Conservation (phyloP, 2,329 filamentous ascomycete genomes). For the Cladosporium colombiae region DNA sequence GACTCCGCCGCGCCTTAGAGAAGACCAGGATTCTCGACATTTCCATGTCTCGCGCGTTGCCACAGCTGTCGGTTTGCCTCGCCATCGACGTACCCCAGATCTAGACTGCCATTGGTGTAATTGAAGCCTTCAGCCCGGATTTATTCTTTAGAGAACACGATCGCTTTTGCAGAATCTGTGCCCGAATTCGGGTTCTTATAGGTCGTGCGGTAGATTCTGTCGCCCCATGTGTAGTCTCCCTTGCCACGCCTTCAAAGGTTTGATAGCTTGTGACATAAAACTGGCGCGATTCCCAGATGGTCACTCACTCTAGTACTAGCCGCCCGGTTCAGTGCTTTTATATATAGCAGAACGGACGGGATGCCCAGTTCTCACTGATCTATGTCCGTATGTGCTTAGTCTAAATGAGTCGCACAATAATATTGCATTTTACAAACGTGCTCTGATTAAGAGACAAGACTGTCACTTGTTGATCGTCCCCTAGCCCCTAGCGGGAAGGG, state of each 20-base stretch:
- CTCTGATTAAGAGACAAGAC: too few relatives aligned
- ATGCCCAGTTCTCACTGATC: too few relatives aligned
- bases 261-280: neutral
- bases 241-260: neutral
- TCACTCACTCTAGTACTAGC: too few relatives aligned
- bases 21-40: neutral
- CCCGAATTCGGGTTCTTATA: neutral
- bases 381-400: too few relatives aligned
- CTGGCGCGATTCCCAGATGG: too few relatives aligned
- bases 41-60: neutral
- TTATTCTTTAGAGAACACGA: neutral
- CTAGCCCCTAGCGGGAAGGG: too few relatives aligned
- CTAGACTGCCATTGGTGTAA: neutral
- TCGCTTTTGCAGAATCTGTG: neutral
- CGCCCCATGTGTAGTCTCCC: conserved; percentile 13
- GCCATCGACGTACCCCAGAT: neutral
- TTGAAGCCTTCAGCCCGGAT: conserved; percentile 2
- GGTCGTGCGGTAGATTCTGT: conserved; percentile 13
- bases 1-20: conserved; percentile 4
- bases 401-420: too few relatives aligned
- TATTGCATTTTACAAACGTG: too few relatives aligned
- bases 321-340: too few relatives aligned
- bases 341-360: too few relatives aligned
- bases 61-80: conserved; percentile 10
- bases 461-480: too few relatives aligned